A percentile compares a stretch with the other conserved stretches of the same genome.
phyloP scores from a whole-genome alignment of 2,329 filamentous ascomycete species.

The Aspergillus piperis region DNA sequence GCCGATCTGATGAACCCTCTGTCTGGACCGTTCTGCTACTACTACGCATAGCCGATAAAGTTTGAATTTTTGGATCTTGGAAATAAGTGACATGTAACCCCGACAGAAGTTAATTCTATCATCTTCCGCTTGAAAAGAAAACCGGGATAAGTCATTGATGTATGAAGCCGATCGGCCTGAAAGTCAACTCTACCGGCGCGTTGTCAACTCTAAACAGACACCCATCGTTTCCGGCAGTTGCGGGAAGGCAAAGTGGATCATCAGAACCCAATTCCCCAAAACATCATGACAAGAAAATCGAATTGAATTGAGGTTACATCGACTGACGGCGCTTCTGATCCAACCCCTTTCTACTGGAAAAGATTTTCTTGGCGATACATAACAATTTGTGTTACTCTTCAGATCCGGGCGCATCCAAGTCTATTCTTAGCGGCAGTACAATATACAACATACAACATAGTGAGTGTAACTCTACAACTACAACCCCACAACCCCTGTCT shows the following conservation, averaged over 20 bases:
- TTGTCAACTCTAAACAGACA: neutral
- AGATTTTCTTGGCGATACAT: too few relatives aligned
- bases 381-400: neutral
- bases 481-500: neutral
- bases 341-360: neutral
- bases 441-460: neutral
- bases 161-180: neutral
- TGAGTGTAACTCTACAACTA: neutral
- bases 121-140: neutral
- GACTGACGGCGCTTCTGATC: neutral
- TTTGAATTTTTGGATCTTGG: neutral
- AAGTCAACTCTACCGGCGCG: neutral
- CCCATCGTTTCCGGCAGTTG: neutral
- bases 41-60: neutral
- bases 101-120: neutral
- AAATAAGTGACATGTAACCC: neutral
- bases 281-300: too few relatives aligned
- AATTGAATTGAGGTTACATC: neutral
- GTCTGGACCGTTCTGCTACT: neutral
- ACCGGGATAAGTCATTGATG: neutral
- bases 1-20: neutral
- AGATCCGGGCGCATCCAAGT: neutral
- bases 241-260: neutral
- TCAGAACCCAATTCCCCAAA: too few relatives aligned
- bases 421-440: neutral